phyloP scores from a whole-genome alignment of 1,284 basidiomycete species.

The Sporisorium iseilematis-ciliati region DNA sequence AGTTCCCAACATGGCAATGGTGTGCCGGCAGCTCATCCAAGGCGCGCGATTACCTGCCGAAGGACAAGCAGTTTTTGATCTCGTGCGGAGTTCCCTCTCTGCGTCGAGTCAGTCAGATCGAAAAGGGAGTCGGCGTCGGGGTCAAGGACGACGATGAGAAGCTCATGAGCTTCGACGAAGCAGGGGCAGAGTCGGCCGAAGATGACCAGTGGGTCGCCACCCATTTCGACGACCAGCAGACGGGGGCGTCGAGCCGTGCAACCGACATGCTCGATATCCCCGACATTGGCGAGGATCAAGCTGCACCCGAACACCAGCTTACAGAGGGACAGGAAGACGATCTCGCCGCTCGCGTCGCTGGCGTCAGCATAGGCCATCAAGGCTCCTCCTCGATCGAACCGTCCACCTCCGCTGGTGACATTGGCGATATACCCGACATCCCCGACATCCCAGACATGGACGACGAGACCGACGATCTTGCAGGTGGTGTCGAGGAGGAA shows the following conservation, averaged over 20 bases:
- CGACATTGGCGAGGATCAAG: constrained; percentile 57
- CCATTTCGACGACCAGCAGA: constrained; percentile 39
- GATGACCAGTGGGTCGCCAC: constrained; percentile 62
- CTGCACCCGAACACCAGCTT: constrained; percentile 49
- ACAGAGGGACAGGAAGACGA: constrained; percentile 61
- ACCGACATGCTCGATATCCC: constrained; percentile 64
- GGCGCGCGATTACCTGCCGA: constrained; percentile 88
- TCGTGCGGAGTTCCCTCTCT: constrained; percentile 66
- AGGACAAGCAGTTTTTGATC: constrained; percentile 95
- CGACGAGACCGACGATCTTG: constrained; percentile 59
- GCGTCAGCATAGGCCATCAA: constrained; percentile 24
- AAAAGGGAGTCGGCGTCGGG: constrained; percentile 35
- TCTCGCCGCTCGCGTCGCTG: constrained; percentile 56
- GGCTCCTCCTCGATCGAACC: constrained; percentile 3
- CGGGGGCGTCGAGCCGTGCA: constrained; percentile 14
- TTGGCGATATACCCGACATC: constrained; percentile 54
- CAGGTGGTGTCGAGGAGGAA: constrained; percentile 60
- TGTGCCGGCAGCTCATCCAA: constrained; percentile 77
- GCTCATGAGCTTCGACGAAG: constrained; percentile 53
- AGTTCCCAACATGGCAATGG: constrained; percentile 69
- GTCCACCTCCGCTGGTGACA: constrained; percentile 17
- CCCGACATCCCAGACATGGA: constrained; percentile 64
- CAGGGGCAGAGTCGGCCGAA: constrained; percentile 33
- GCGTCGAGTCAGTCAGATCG: constrained; percentile 63
- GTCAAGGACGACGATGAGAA: constrained; percentile 51